phyloP scores from a whole-genome alignment of 495 filamentous ascomycete species.

The Jackrogersella minutella region DNA sequence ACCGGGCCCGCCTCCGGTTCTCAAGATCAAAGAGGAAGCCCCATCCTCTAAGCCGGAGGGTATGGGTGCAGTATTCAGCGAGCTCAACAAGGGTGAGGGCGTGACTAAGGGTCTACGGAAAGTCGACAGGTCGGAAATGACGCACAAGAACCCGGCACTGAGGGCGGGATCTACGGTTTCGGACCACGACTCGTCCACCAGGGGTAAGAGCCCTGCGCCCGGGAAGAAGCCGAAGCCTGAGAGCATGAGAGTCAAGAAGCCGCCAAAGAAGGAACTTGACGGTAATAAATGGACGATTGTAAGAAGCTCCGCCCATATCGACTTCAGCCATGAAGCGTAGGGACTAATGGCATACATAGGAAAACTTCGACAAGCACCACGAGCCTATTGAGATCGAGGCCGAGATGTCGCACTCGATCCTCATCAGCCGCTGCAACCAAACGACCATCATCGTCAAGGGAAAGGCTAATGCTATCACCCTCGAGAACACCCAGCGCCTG shows the following conservation, averaged over 20 bases:
- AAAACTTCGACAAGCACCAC: constrained; percentile 86
- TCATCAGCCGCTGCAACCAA: constrained; percentile 89
- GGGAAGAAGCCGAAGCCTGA: constrained; percentile 94
- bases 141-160: constrained; percentile 96
- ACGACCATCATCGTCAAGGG: constrained; percentile 86
- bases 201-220: constrained; percentile 82
- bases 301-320: constrained; percentile 31
- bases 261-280: constrained; percentile 88
- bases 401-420: constrained; percentile 83
- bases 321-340: background rate
- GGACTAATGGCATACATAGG: constrained; percentile 54
- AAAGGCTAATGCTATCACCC: constrained; percentile 93
- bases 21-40: constrained; percentile 57
- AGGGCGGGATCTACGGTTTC: constrained; percentile 76
- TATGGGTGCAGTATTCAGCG: constrained; percentile 84
- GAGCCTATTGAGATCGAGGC: constrained; percentile 79
- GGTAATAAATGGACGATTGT: constrained; percentile 95
- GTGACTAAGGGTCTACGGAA: constrained; percentile 90
- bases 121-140: constrained; percentile 94
- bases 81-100: constrained; percentile 85
- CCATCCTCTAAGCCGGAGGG: constrained; percentile 44
- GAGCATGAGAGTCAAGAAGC: constrained; percentile 92
- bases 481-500: constrained; percentile 87
- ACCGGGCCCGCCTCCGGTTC: constrained; percentile 62
- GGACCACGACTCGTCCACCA: constrained; percentile 61